Evolutionary conservation across 345 rosid species (phyloP).

Genomic region (Turritis glabra): DNA sequence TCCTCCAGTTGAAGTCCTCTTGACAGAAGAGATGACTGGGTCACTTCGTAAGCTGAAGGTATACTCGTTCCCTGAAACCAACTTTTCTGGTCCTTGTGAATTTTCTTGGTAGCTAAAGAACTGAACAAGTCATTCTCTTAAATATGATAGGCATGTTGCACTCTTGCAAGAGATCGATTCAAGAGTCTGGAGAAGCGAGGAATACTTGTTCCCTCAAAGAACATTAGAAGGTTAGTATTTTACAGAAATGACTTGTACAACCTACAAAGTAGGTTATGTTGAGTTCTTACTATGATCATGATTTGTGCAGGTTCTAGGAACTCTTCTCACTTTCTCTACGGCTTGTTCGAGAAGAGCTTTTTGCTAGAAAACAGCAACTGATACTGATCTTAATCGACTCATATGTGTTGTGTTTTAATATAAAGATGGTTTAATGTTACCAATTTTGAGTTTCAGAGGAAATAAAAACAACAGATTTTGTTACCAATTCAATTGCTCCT

Average conservation of each 20-base stretch:
- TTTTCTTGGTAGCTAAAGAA: slow-evolving; percentile 6
- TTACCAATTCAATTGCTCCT: neutral
- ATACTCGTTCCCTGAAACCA: neutral
- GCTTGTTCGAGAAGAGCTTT: neutral
- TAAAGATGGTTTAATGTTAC: slow-evolving; percentile 21
- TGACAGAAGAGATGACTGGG: slow-evolving; percentile 91
- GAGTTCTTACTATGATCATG: slow-evolving; percentile 30
- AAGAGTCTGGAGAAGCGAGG: slow-evolving; percentile 96
- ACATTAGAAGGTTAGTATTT: slow-evolving; percentile 57
- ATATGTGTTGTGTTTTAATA: slow-evolving; percentile 17
- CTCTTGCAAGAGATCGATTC: slow-evolving; percentile 82
- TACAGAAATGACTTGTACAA: neutral
- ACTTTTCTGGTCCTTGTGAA: neutral
- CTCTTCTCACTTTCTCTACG: slow-evolving; percentile 21
- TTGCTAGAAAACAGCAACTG: slow-evolving; percentile 4
- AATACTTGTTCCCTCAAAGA: slow-evolving; percentile 62
- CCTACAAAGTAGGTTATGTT: neutral
- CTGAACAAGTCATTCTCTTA: neutral
- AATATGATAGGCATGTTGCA: slow-evolving; percentile 68
- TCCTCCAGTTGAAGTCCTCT: slow-evolving; percentile 82
- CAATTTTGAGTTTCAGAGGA: slow-evolving; percentile 14
- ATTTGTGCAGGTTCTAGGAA: slow-evolving; percentile 31
- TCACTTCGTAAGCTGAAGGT: slow-evolving; percentile 90
- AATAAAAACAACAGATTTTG: neutral
- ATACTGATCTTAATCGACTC: slow-evolving; percentile 13